A percentile compares a stretch with the other conserved stretches of the same genome.
Conservation (phyloP, 2,329 filamentous ascomycete species). For the Penicillium occitanis region DNA sequence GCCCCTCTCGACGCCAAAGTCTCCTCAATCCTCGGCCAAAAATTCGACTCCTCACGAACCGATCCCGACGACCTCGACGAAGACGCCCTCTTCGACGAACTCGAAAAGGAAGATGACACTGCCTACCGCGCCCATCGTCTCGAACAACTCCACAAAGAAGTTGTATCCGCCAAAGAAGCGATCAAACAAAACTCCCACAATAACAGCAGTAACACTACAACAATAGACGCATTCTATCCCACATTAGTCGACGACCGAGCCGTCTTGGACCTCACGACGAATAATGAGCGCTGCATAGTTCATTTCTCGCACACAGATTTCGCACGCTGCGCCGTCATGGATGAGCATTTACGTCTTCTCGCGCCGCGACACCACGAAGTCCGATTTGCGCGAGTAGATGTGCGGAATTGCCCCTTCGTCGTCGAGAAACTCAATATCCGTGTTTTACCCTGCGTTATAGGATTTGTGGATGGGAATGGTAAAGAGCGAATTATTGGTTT, state of each 20-base stretch:
- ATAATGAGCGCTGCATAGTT: conserved; percentile 57
- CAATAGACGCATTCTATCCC: conserved; percentile 33
- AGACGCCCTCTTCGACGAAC: conserved; percentile 60
- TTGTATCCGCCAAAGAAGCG: conserved; percentile 51
- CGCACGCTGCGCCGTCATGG: conserved; percentile 62
- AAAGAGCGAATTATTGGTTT: conserved; percentile 50
- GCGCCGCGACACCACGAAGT: conserved; percentile 43
- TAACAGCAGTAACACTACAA: conserved; percentile 17
- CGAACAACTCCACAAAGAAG: conserved; percentile 60
- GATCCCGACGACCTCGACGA: conserved; percentile 53
- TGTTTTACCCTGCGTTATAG: conserved; percentile 51
- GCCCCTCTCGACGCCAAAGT: conserved; percentile 21
- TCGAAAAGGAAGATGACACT: conserved; percentile 55
- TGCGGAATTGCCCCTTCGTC: conserved; percentile 48
- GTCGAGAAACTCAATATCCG: conserved; percentile 49
- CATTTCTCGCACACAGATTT: conserved; percentile 67
- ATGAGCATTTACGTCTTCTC: conserved; percentile 54
- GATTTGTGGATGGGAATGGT: conserved; percentile 48
- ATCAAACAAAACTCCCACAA: conserved; percentile 34
- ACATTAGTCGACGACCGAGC: conserved; percentile 54
- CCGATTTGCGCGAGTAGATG: conserved; percentile 48
- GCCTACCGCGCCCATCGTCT: conserved; percentile 58
- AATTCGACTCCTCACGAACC: conserved; percentile 34
- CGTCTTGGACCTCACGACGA: conserved; percentile 61
- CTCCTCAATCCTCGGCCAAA: conserved; percentile 19